A percentile compares a stretch with the other conserved stretches of the same genome.
Evolutionary conservation across 2,329 filamentous ascomycete genomes (phyloP).

Genomic region (Fusarium palustre): DNA sequence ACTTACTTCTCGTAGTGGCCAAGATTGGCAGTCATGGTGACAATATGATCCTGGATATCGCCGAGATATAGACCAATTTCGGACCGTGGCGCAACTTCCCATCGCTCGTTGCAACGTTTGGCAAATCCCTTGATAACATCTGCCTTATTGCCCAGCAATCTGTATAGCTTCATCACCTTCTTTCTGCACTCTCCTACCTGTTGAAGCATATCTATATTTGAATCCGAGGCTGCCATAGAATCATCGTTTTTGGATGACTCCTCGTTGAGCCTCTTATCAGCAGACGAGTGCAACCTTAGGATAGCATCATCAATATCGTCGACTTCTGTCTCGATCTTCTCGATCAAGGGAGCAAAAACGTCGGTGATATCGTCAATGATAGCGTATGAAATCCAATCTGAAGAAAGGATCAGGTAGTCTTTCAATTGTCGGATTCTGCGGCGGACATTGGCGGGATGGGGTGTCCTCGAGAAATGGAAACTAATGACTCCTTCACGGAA

Average conservation of each 20-base stretch:
- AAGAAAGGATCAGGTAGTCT: conserved; percentile 91
- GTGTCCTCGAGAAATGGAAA: conserved; percentile 97
- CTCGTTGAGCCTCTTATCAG: conserved; percentile 57
- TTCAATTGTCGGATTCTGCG: conserved; percentile 91
- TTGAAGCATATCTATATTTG: conserved; percentile 84
- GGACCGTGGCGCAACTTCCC: conserved; percentile 92
- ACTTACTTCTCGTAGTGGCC: conserved; percentile 94
- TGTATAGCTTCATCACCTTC: conserved; percentile 95
- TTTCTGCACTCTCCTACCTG: conserved; percentile 94
- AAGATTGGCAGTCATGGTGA: conserved; percentile 98
- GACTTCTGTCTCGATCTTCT: conserved; percentile 93
- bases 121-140: conserved; percentile 99
- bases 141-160: conserved; percentile 94
- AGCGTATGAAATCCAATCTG: conserved; percentile 98
- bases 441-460: conserved; percentile 95
- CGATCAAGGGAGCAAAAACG: conserved; percentile 91
- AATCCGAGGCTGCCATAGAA: conserved; percentile 57
- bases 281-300: conserved; percentile 78
- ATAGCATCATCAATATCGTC: conserved; percentile 97
- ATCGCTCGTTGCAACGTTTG: conserved; percentile 97
- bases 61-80: conserved; percentile 98
- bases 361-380: conserved; percentile 99
- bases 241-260: conserved; percentile 62
- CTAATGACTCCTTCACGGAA: conserved; percentile 95
- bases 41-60: conserved; percentile 98